Evolutionary conservation across 768 basidiomycete species (phyloP).

Genomic region (Tylopilus rubrobrunneus): DNA sequence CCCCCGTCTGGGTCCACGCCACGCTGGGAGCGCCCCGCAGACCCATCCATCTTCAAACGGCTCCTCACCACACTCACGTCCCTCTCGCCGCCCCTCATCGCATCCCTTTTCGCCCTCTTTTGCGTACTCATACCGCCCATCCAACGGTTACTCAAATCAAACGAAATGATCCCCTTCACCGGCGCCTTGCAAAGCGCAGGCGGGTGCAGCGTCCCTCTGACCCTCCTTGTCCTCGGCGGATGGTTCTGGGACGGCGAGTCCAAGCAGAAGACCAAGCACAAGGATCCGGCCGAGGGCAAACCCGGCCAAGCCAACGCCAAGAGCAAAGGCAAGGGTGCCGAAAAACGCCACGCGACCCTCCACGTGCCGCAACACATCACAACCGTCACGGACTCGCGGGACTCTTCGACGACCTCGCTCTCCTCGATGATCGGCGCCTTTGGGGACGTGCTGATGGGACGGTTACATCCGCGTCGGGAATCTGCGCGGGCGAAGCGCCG

Average conservation of each 20-base stretch:
- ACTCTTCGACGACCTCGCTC: slow-evolving; percentile 16
- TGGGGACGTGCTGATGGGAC: slow-evolving; percentile 14
- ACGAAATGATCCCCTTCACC: slow-evolving; percentile 61
- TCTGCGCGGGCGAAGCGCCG: background rate
- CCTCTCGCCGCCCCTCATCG: slow-evolving; percentile 89
- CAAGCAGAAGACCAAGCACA: background rate
- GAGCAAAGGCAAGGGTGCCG: slow-evolving; percentile 10
- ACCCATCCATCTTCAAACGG: background rate
- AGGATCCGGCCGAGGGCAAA: background rate
- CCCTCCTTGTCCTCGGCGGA: slow-evolving; percentile 87
- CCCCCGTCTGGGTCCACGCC: background rate
- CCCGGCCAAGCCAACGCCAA: background rate
- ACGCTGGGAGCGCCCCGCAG: background rate
- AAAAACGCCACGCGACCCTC: background rate
- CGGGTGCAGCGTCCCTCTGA: slow-evolving; percentile 81
- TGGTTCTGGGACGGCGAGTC: slow-evolving; percentile 67
- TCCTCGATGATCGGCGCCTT: slow-evolving; percentile 20
- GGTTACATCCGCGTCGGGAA: slow-evolving; percentile 1
- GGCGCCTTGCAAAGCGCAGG: slow-evolving; percentile 66
- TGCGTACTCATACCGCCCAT: slow-evolving; percentile 76
- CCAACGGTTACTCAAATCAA: slow-evolving; percentile 61
- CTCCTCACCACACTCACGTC: slow-evolving; percentile 37
- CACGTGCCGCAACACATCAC: background rate
- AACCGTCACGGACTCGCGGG: background rate
- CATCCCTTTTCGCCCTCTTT: slow-evolving; percentile 66